Percentiles rank a stretch among this genome's conserved stretches.
Conservation (phyloP, 2,329 filamentous ascomycete genomes). For the Biscogniauxia mediterranea region DNA sequence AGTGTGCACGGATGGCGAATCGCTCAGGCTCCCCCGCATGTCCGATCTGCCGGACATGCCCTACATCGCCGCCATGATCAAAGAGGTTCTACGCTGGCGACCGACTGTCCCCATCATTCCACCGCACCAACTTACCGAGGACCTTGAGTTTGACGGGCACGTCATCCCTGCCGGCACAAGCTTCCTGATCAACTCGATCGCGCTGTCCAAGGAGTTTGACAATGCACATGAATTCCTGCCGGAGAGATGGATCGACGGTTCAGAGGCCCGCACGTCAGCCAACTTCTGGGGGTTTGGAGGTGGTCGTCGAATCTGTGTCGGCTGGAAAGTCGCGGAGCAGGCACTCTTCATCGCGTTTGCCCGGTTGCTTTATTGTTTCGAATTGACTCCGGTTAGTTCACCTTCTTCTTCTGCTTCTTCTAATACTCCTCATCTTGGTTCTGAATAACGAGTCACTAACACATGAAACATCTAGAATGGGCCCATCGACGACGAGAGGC, state of each 20-base stretch:
- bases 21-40: constrained; percentile 12
- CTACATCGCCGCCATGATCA: constrained; percentile 19
- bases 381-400: constrained; percentile 5
- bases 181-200: constrained; percentile 33
- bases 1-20: constrained; percentile 8
- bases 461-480: constrained; percentile 2
- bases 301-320: constrained; percentile 10
- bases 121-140: constrained; percentile 14
- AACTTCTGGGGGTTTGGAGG: constrained; percentile 13
- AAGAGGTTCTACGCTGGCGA: constrained; percentile 16
- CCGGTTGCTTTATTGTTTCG: constrained; percentile 12
- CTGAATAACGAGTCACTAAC: neutral
- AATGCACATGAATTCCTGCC: constrained; percentile 30
- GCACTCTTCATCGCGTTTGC: constrained; percentile 7
- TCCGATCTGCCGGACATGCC: constrained; percentile 26
- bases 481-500: constrained; percentile 4
- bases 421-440: neutral
- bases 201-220: constrained; percentile 21
- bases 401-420: neutral
- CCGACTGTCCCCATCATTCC: constrained; percentile 14
- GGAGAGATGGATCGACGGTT: constrained; percentile 30
- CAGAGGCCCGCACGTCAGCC: neutral
- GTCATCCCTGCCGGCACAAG: constrained; percentile 25
- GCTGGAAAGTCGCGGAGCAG: constrained; percentile 11
- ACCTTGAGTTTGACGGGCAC: constrained; percentile 13